These are phyloP conservation scores for Pseudogymnoascus sp. DNA, from an alignment of 2,329 filamentous ascomycete genomes.

Conservation along the genomic window DNA sequence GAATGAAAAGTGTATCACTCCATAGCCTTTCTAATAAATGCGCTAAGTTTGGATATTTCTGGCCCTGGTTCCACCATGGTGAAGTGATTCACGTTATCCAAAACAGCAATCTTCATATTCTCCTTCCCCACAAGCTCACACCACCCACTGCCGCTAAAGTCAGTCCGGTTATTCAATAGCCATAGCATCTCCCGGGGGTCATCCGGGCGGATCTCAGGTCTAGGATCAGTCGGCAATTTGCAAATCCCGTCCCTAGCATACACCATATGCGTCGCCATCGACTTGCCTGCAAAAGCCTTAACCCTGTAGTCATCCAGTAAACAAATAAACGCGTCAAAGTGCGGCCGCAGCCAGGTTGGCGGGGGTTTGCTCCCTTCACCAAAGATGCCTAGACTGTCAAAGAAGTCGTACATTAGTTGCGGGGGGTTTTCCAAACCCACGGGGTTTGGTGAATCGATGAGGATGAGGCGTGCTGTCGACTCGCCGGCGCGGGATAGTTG, in stretches of 20 bases:
- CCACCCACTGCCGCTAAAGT: constrained; percentile 12
- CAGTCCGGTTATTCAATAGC: constrained; percentile 12
- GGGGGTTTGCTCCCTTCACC: constrained; percentile 18
- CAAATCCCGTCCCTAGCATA: neutral
- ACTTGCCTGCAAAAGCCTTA: constrained; percentile 18
- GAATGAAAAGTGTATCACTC: neutral
- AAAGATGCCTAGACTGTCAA: constrained; percentile 40
- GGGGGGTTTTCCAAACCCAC: constrained; percentile 41
- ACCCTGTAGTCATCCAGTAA: constrained; percentile 38
- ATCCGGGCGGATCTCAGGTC: neutral
- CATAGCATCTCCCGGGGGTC: constrained; percentile 1
- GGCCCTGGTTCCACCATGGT: constrained; percentile 12
- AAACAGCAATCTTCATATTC: neutral
- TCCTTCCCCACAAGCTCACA: constrained; percentile 8
- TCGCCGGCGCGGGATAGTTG: constrained; percentile 33
- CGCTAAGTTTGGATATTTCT: neutral
- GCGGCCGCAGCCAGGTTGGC: constrained; percentile 42
- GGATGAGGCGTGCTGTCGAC: constrained; percentile 31
- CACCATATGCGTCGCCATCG: constrained; percentile 10
- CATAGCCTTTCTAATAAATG: neutral
- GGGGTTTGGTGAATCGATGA: constrained; percentile 38
- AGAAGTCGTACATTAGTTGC: constrained; percentile 41
- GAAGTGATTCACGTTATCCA: constrained; percentile 13
- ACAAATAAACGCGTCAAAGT: constrained; percentile 43
- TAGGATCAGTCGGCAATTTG: neutral